Evolutionary conservation across 2,329 filamentous ascomycete species (phyloP).

Genomic region (Rutstroemia sydowiana): DNA sequence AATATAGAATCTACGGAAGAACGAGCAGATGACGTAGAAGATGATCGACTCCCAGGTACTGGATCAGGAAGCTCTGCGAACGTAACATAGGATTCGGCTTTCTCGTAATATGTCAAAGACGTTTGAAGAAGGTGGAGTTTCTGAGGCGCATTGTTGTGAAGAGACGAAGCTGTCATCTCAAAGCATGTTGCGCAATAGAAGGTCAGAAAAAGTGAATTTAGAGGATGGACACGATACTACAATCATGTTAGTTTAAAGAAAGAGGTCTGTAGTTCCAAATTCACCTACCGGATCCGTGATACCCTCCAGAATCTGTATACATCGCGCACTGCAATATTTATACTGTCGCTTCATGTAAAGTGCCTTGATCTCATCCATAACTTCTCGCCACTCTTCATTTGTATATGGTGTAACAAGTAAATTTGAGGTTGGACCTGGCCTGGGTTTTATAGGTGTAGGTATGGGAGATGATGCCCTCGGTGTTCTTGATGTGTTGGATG

Average conservation of each 20-base stretch:
- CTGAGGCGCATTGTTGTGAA: conserved; percentile 19
- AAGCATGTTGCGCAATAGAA: conserved; percentile 28
- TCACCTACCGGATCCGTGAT: conserved; percentile 25
- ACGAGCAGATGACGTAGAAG: conserved; percentile 17
- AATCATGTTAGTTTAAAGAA: conserved; percentile 4
- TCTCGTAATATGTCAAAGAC: conserved; percentile 22
- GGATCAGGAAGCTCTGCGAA: conserved; percentile 18
- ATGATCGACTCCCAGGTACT: background rate
- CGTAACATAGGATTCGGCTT: conserved; percentile 21
- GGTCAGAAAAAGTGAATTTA: conserved; percentile 27
- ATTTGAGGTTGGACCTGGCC: conserved; percentile 13
- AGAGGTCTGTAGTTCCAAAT: background rate
- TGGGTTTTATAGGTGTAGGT: conserved; percentile 4
- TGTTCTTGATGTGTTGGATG: background rate
- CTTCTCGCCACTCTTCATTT: conserved; percentile 22
- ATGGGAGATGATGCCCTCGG: background rate
- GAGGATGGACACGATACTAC: conserved; percentile 22
- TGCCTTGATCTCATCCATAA: conserved; percentile 27
- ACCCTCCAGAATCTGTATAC: conserved; percentile 24
- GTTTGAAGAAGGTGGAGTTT: conserved; percentile 28
- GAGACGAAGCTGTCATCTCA: conserved; percentile 23
- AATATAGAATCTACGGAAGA: conserved; percentile 27
- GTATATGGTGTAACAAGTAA: conserved; percentile 21
- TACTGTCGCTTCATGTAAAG: conserved; percentile 26
- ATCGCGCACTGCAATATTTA: conserved; percentile 26